Conservation (phyloP, 2,329 filamentous ascomycete genomes). For the Pseudogymnoascus sp. region DNA sequence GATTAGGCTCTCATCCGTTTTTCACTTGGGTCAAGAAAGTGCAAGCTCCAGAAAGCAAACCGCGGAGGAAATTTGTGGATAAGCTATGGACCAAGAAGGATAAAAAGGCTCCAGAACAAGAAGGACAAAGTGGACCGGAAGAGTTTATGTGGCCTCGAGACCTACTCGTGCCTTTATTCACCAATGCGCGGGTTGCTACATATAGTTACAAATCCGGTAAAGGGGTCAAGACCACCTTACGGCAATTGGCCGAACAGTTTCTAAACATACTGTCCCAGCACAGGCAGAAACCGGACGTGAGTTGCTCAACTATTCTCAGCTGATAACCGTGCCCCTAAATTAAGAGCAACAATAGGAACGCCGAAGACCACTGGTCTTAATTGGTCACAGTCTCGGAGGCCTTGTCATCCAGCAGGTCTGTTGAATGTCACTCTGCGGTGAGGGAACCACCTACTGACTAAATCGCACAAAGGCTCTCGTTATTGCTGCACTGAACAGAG, state of each 20-base stretch:
- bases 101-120: background rate
- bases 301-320: background rate
- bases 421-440: background rate
- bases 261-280: slow-evolving; percentile 14
- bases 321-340: background rate
- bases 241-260: slow-evolving; percentile 13
- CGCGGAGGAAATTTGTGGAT: slow-evolving; percentile 7
- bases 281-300: slow-evolving; percentile 12
- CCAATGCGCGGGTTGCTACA: slow-evolving; percentile 14
- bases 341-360: slow-evolving; percentile 11
- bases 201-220: slow-evolving; percentile 18
- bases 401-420: slow-evolving; percentile 16
- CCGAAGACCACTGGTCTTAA: slow-evolving; percentile 14
- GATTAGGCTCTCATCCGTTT: slow-evolving; percentile 12
- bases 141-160: slow-evolving; percentile 16
- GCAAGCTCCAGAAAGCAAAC: background rate
- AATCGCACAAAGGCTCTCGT: slow-evolving; percentile 12
- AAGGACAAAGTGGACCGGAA: background rate
- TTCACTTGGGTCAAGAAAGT: slow-evolving; percentile 16
- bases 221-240: slow-evolving; percentile 13
- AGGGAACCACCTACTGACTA: background rate
- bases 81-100: slow-evolving; percentile 11
- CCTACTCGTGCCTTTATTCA: slow-evolving; percentile 14
- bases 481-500: background rate
- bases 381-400: slow-evolving; percentile 16